phyloP scores from a whole-genome alignment of 2,329 filamentous ascomycete species.

The Hypomyces rosellus region DNA sequence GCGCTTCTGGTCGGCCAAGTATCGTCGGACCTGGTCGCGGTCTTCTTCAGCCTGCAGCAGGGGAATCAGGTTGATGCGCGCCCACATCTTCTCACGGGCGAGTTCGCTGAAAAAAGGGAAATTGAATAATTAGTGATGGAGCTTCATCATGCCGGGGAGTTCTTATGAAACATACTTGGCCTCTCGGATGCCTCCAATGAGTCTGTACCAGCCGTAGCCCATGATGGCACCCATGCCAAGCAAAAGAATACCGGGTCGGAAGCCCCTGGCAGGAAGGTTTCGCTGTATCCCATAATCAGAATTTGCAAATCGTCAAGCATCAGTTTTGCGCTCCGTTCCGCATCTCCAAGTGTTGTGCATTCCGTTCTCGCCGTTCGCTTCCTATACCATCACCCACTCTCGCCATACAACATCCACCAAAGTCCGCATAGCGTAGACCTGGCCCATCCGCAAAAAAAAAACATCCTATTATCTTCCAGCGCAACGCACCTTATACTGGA shows the following conservation, averaged over 20 bases:
- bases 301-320: neutral
- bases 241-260: slow-evolving; percentile 76
- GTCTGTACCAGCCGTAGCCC: slow-evolving; percentile 85
- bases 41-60: slow-evolving; percentile 95
- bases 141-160: neutral
- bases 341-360: neutral
- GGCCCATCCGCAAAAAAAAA: neutral
- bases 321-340: neutral
- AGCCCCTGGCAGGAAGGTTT: slow-evolving; percentile 86
- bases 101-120: slow-evolving; percentile 66
- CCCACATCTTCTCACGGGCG: slow-evolving; percentile 96
- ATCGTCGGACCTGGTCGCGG: slow-evolving; percentile 82
- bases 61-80: slow-evolving; percentile 88
- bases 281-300: slow-evolving; percentile 46
- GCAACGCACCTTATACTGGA: slow-evolving; percentile 84
- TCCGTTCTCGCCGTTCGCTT: neutral
- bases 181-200: slow-evolving; percentile 77
- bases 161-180: slow-evolving; percentile 66
- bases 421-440: accelerated
- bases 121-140: neutral
- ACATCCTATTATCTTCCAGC: neutral
- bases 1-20: slow-evolving; percentile 78
- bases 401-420: neutral
- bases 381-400: neutral
- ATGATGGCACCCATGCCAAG: slow-evolving; percentile 71